phyloP scores from a whole-genome alignment of 1,284 basidiomycete genomes.

The Naganishia sp. region DNA sequence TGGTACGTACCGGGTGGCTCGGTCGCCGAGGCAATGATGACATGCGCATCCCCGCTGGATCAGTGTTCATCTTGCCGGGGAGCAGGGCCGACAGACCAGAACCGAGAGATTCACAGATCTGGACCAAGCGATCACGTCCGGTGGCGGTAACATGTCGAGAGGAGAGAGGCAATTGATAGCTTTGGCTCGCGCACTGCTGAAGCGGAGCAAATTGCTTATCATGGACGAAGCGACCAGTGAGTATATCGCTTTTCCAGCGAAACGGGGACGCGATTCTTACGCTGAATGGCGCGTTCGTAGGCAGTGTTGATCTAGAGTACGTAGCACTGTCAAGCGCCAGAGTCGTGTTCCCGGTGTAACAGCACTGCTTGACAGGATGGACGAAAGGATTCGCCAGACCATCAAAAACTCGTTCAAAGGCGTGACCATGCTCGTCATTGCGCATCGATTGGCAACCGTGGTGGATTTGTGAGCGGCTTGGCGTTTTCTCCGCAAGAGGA shows the following conservation, averaged over 20 bases:
- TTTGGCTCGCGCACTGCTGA: constrained; percentile 69
- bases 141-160: constrained; percentile 67
- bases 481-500: not conserved
- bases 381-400: constrained; percentile 71
- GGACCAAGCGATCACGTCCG: constrained; percentile 55
- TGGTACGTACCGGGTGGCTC: not conserved
- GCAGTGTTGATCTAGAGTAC: constrained; percentile 18
- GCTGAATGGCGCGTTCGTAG: not conserved
- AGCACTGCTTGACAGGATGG: constrained; percentile 58
- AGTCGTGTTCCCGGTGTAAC: not conserved
- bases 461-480: constrained; percentile 35
- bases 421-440: constrained; percentile 69
- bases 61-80: constrained; percentile 6
- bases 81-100: not conserved
- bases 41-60: not conserved
- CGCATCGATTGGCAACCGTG: constrained; percentile 66
- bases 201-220: constrained; percentile 68
- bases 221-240: constrained; percentile 65
- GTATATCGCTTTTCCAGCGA: not conserved
- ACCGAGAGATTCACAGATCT: constrained; percentile 46
- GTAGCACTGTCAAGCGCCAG: not conserved
- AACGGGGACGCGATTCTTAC: constrained; percentile 39
- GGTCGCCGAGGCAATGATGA: not conserved
- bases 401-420: constrained; percentile 68
- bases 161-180: constrained; percentile 77